Conservation (phyloP, 2,329 filamentous ascomycete genomes). For the Epichloe typhina region DNA sequence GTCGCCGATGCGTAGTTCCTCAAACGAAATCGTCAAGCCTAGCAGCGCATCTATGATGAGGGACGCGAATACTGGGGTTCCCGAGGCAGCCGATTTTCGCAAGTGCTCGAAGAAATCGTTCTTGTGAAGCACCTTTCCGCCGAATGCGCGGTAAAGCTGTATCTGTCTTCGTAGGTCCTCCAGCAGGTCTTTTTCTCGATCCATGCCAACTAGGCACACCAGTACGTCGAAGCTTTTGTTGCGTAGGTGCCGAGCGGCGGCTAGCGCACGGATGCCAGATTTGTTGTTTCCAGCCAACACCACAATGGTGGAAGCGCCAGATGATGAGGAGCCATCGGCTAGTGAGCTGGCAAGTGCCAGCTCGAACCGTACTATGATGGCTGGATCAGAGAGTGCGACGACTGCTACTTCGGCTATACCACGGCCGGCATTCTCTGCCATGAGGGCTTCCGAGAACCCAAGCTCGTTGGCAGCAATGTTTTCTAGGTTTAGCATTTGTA, state of each 20-base stretch:
- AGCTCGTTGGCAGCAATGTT: constrained; percentile 81
- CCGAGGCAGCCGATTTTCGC: constrained; percentile 28
- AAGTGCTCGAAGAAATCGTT: constrained; percentile 48
- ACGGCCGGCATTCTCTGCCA: constrained; percentile 82
- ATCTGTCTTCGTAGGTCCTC: constrained; percentile 72
- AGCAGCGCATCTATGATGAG: constrained; percentile 83
- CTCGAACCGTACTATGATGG: constrained; percentile 38
- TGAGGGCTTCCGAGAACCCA: constrained; percentile 75
- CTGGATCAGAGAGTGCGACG: constrained; percentile 50
- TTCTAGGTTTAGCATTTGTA: constrained; percentile 87
- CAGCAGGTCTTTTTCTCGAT: constrained; percentile 68
- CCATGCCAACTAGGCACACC: constrained; percentile 72
- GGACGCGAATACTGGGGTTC: constrained; percentile 46
- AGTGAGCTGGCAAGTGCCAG: constrained; percentile 27
- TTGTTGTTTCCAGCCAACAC: constrained; percentile 94
- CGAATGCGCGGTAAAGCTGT: constrained; percentile 71
- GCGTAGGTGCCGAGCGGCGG: constrained; percentile 73
- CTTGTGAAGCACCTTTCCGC: constrained; percentile 56
- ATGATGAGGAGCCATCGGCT: constrained; percentile 12
- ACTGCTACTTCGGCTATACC: constrained; percentile 78
- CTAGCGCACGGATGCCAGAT: constrained; percentile 70
- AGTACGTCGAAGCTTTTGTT: constrained; percentile 73
- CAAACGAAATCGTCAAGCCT: constrained; percentile 75
- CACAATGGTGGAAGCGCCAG: constrained; percentile 36
- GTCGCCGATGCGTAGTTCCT: constrained; percentile 71